phyloP scores from a whole-genome alignment of 805 yeast species.

The Candida pini region DNA sequence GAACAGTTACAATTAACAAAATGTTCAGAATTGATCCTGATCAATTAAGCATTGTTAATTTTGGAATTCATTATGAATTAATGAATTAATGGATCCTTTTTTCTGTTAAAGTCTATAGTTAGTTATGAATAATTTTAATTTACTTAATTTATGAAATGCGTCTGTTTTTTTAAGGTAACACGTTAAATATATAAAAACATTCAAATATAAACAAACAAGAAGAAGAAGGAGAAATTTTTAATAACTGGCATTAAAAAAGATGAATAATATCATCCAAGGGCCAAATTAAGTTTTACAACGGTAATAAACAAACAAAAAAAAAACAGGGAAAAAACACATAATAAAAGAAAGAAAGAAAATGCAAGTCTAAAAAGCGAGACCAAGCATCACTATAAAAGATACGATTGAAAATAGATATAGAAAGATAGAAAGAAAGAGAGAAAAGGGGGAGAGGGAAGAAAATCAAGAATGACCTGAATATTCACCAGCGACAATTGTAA shows the following conservation, averaged over 20 bases:
- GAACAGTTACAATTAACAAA: conserved; percentile 58
- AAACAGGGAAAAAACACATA: background rate
- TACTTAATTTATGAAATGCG: too few relatives aligned
- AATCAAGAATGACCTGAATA: conserved; percentile 35
- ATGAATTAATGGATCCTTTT: background rate
- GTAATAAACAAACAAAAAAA: background rate
- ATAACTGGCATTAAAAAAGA: background rate
- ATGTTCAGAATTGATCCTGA: conserved; percentile 52
- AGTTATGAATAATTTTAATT: too few relatives aligned
- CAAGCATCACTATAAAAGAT: background rate
- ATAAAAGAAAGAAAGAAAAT: too few relatives aligned
- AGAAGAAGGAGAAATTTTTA: background rate
- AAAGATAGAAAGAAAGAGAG: background rate
- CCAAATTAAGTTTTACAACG: background rate
- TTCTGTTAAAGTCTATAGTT: too few relatives aligned
- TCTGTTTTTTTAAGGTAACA: too few relatives aligned
- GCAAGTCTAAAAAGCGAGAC: background rate
- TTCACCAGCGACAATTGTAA: conserved; percentile 45
- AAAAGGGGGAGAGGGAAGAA: background rate
- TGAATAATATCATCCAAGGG: too few relatives aligned
- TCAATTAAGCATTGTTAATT: conserved; percentile 2
- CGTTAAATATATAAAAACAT: background rate
- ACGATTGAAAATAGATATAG: background rate
- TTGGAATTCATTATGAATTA: background rate
- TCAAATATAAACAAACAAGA: background rate